Evolutionary conservation across 1,284 basidiomycete species (phyloP).

Genomic region (Athelia sp.): DNA sequence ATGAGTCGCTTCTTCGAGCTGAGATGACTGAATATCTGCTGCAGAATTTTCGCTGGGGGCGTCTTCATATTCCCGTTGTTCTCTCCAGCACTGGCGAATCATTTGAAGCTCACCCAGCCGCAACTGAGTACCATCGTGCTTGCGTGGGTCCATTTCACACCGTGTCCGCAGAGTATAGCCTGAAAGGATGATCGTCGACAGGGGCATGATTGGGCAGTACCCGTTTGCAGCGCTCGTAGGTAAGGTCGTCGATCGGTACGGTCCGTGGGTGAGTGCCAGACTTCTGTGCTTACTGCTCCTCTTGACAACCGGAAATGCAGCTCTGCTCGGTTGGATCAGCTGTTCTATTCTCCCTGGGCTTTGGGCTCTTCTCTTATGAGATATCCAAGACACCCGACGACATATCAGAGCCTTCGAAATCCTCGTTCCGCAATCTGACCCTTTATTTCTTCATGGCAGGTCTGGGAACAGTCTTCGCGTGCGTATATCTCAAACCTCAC

Average conservation of each 20-base stretch:
- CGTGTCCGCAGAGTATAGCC: conserved; percentile 2
- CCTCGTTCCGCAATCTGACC: conserved; percentile 48
- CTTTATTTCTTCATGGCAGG: conserved; percentile 59
- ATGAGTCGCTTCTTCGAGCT: not conserved
- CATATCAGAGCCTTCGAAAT: conserved; percentile 29
- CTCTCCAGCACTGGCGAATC: conserved; percentile 52
- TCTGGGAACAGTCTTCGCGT: conserved; percentile 68
- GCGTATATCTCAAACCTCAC: conserved; percentile 21
- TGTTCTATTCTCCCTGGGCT: conserved; percentile 51
- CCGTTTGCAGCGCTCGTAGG: conserved; percentile 58
- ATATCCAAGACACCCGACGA: conserved; percentile 39
- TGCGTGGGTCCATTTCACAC: conserved; percentile 35
- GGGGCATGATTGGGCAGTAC: conserved; percentile 68
- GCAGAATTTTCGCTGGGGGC: conserved; percentile 66
- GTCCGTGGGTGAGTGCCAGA: conserved; percentile 34
- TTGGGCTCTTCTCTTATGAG: conserved; percentile 56
- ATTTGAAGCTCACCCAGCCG: conserved; percentile 62
- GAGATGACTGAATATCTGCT: conserved; percentile 1
- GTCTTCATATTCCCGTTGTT: conserved; percentile 74
- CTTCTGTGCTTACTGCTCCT: too few relatives aligned
- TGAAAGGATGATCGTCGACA: conserved; percentile 17
- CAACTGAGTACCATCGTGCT: conserved; percentile 75
- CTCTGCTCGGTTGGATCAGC: conserved; percentile 61
- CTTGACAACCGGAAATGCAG: too few relatives aligned
- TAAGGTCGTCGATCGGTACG: conserved; percentile 51